These are phyloP conservation scores for Solanum verrucosum DNA, from an alignment of 257 asterid species.

Conservation along the genomic window DNA sequence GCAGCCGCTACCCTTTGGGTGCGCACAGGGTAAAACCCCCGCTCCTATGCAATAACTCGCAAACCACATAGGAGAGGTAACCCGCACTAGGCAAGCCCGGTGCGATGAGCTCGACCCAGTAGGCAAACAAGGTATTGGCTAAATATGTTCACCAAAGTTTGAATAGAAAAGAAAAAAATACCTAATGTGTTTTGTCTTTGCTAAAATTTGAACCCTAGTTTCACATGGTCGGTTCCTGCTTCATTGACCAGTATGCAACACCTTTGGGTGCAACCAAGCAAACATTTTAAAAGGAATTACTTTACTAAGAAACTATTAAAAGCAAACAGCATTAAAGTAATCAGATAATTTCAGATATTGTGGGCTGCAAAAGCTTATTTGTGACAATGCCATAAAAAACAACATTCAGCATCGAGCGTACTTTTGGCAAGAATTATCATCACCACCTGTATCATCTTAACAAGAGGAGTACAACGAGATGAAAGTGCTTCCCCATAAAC, in stretches of 20 bases:
- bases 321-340: neutral
- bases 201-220: neutral
- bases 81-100: neutral
- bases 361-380: neutral
- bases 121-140: neutral
- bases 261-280: neutral
- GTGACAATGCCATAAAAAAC: neutral
- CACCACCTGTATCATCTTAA: slow-evolving; percentile 83
- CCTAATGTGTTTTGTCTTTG: neutral
- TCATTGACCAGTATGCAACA: neutral
- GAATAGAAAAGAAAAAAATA: neutral
- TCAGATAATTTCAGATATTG: neutral
- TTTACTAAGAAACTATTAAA: neutral
- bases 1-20: neutral
- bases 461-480: slow-evolving; percentile 63
- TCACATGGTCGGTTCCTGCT: neutral
- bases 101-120: neutral
- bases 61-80: neutral
- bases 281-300: neutral
- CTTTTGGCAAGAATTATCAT: slow-evolving; percentile 22
- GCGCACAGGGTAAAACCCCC: neutral
- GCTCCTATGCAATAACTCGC: neutral
- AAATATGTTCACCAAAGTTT: neutral
- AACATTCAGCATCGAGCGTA: neutral
- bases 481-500: slow-evolving; percentile 69